phyloP scores from a whole-genome alignment of 2,329 filamentous ascomycete species.

The Colletotrichum tabaci region DNA sequence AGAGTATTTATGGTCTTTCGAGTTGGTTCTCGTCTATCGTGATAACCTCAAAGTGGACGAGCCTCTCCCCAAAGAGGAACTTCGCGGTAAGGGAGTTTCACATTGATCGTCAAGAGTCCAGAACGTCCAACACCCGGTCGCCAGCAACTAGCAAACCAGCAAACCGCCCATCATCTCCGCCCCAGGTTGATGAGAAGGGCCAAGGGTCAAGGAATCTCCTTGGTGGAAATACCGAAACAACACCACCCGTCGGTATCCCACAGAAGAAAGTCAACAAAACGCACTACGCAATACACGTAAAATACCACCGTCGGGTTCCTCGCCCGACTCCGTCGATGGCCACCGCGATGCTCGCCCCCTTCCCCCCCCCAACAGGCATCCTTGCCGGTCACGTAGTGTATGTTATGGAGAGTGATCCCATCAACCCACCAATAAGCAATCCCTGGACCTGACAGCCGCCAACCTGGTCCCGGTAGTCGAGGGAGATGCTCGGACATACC shows the following conservation, averaged over 20 bases:
- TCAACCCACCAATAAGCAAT: conserved; percentile 26
- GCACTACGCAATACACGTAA: neutral
- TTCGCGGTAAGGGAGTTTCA: conserved; percentile 29
- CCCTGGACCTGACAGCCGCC: neutral
- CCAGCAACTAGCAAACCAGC: neutral
- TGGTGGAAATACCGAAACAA: conserved; percentile 37
- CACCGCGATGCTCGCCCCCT: neutral
- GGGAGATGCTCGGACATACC: neutral
- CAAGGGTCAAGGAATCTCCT: conserved; percentile 28
- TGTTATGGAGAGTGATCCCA: neutral
- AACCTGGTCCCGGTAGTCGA: conserved; percentile 20
- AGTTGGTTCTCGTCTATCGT: neutral
- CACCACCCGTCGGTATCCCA: conserved; percentile 3
- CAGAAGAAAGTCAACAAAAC: neutral
- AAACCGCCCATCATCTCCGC: conserved; percentile 1
- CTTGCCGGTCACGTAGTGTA: conserved; percentile 14
- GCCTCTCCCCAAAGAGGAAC: neutral
- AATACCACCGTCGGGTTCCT: neutral
- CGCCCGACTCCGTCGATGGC: conserved; percentile 15
- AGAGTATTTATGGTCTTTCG: conserved; percentile 24
- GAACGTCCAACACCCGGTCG: neutral
- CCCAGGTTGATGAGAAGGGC: conserved; percentile 1
- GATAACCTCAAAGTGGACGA: conserved; percentile 1
- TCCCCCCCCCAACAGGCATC: neutral
- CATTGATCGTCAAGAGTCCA: conserved; percentile 22